Conservation (phyloP, 495 filamentous ascomycete genomes). For the Copromyces sp. region DNA sequence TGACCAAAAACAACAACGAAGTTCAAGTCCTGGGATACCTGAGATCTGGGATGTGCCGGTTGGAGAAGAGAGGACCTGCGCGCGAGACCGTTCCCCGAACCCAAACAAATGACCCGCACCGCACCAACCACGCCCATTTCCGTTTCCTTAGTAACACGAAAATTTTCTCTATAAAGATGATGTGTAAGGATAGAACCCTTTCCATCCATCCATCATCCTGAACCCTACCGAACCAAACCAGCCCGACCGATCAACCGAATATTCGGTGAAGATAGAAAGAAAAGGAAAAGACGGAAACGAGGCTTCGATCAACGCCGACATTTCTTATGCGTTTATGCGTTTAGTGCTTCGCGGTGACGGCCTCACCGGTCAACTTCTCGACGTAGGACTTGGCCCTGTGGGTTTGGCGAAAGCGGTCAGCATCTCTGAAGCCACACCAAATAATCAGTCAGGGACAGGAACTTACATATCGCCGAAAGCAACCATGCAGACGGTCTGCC, state of each 20-base stretch:
- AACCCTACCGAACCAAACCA: background rate
- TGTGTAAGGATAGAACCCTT: background rate
- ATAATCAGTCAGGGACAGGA: background rate
- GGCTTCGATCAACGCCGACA: background rate
- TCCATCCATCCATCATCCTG: background rate
- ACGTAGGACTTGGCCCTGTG: conserved; percentile 94
- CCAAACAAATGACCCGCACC: background rate
- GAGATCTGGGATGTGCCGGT: background rate
- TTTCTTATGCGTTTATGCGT: conserved; percentile 17
- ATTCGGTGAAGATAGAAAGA: conserved; percentile 8
- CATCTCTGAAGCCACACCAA: background rate
- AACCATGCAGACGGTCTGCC: conserved; percentile 99
- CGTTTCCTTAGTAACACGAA: background rate
- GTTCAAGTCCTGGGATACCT: background rate
- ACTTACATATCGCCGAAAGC: conserved; percentile 97
- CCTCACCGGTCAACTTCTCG: conserved; percentile 90
- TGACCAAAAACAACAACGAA: background rate
- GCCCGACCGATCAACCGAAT: background rate
- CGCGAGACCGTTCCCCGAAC: background rate
- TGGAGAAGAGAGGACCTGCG: background rate
- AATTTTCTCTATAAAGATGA: background rate
- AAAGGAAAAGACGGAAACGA: conserved; percentile 8
- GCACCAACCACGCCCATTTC: background rate
- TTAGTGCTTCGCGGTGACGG: conserved; percentile 96
- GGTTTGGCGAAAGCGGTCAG: conserved; percentile 6